A percentile compares a stretch with the other conserved stretches of the same genome.
These are phyloP conservation scores for Macrophomina phaseolina DNA, from an alignment of 2,329 filamentous ascomycete species.

Conservation along the genomic window DNA sequence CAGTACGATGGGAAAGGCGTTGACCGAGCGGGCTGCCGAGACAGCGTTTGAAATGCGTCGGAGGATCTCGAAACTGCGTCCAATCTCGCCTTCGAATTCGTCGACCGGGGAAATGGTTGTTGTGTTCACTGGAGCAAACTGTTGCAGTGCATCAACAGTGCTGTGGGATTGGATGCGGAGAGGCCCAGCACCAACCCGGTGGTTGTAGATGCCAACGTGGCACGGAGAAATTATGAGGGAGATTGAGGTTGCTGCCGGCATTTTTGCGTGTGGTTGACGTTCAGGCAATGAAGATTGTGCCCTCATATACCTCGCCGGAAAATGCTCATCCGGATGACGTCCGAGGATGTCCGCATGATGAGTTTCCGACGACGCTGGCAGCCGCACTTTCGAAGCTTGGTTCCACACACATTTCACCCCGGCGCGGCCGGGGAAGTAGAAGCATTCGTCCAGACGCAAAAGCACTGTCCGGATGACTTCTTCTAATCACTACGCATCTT, in stretches of 20 bases:
- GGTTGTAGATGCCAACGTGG: conserved; percentile 46
- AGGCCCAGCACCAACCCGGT: conserved; percentile 48
- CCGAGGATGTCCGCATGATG: no score
- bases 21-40: conserved; percentile 32
- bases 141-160: conserved; percentile 37
- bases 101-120: conserved; percentile 40
- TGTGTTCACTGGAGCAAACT: conserved; percentile 34
- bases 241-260: not conserved
- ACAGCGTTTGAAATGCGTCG: conserved; percentile 45
- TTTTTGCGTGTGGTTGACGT: not conserved
- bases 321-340: not conserved
- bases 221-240: conserved; percentile 47
- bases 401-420: no score
- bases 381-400: no score
- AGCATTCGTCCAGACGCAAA: no score
- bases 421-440: no score
- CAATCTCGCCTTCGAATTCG: conserved; percentile 48
- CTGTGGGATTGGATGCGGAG: conserved; percentile 39
- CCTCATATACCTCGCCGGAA: no score
- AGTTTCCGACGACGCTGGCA: no score
- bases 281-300: no score
- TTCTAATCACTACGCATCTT: no score
- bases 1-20: conserved; percentile 48
- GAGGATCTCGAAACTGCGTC: conserved; percentile 48
- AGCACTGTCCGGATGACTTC: no score